Conservation (phyloP, 2,329 filamentous ascomycete genomes). For the Fusarium solani-melongenae region DNA sequence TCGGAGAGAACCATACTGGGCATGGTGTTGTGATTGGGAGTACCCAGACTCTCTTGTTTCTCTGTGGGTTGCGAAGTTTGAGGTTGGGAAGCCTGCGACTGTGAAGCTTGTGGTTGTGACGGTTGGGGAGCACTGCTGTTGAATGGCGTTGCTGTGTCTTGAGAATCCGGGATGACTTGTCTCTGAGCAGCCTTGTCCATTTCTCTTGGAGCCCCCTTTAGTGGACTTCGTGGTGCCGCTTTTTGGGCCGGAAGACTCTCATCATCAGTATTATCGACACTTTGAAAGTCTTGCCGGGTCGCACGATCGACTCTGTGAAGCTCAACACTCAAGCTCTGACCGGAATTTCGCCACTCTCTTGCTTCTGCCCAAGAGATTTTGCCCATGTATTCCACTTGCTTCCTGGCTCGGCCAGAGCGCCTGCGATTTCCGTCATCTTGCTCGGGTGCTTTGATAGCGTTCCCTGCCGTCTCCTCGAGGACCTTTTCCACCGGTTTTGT, state of each 20-base stretch:
- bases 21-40: neutral
- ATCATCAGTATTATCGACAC: conserved; percentile 13
- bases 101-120: conserved; percentile 3
- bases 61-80: conserved; percentile 4
- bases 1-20: conserved; percentile 48
- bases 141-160: conserved; percentile 40
- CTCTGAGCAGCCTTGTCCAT: neutral
- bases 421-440: conserved; percentile 30
- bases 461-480: conserved; percentile 1
- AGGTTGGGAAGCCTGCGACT: neutral
- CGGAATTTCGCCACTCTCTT: conserved; percentile 14
- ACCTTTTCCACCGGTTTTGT: neutral
- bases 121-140: conserved; percentile 34
- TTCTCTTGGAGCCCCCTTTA: neutral
- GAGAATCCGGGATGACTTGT: conserved; percentile 44
- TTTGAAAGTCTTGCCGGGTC: conserved; percentile 15
- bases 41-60: neutral
- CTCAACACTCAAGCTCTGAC: conserved; percentile 23
- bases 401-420: conserved; percentile 44
- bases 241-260: neutral
- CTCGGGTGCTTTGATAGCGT: neutral
- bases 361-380: conserved; percentile 46
- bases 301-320: conserved; percentile 12
- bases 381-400: conserved; percentile 45
- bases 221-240: neutral